Evolutionary conservation across 768 basidiomycete genomes (phyloP).

Genomic region (Clathrus columnatus): DNA sequence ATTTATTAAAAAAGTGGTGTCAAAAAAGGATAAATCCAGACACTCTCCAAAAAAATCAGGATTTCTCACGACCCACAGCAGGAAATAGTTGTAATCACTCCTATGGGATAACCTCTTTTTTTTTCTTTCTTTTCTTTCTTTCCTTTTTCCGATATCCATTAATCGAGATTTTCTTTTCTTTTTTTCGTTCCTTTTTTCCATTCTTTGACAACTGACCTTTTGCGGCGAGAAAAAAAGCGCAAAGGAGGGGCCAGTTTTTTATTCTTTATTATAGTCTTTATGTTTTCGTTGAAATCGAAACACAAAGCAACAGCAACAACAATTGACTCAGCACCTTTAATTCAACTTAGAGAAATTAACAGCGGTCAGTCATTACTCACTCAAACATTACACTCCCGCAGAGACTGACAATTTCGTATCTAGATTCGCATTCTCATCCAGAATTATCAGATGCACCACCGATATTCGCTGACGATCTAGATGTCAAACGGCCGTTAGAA

Average conservation of each 20-base stretch:
- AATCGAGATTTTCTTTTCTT: not conserved
- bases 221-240: not conserved
- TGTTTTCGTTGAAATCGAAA: not conserved
- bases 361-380: constrained; percentile 3
- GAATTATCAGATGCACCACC: not conserved
- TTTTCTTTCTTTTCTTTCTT: not conserved
- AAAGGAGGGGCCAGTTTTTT: too few species aligned
- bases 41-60: not conserved
- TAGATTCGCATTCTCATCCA: not conserved
- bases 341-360: constrained; percentile 1
- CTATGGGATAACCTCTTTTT: not conserved
- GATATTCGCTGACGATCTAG: not conserved
- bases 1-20: too few species aligned
- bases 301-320: not conserved
- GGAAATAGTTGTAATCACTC: not conserved
- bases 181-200: not conserved
- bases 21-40: too few species aligned
- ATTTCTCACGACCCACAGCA: not conserved
- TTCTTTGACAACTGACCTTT: too few species aligned
- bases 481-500: not conserved
- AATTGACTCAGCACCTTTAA: not conserved
- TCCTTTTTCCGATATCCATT: too few species aligned
- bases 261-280: not conserved
- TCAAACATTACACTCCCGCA: not conserved
- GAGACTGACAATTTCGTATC: not conserved